Evolutionary conservation across 2,329 filamentous ascomycete genomes (phyloP), one percentile per base, ranked within the genome.

Genomic region (Ophiostoma sp.): DNA sequence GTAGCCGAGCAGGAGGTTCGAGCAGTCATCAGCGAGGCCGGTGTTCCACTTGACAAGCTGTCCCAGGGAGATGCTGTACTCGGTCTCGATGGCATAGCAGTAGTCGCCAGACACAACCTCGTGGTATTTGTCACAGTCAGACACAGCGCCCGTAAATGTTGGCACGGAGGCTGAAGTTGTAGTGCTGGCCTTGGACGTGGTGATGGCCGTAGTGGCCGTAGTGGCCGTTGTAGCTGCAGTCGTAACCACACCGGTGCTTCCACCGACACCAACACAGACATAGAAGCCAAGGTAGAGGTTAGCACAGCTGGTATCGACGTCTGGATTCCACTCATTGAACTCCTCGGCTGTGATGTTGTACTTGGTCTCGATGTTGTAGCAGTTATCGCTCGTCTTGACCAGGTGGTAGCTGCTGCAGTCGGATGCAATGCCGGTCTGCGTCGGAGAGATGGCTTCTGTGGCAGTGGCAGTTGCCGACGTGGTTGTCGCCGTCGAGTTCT

Each of bases 321-420:
- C 52, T 3, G 52, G 35, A 36, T 69, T 71, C 68, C 60, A 71
- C 31, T 17, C 20, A 8, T 36, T 13, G 41, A 73, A 72, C 23
- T 71, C n/a, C 7, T 33, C 66, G 4, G 54, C 31, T 5, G 70
- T 57, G 48, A 73, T 72, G 54, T 39, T 66, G 15, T 67, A 44
- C 2, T 27, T 31, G 10, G 41, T 1, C 57, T 71, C 71, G 17
- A 73, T 71, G 57, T 44, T 41, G 4, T 23, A 20, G 65, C 72
- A 73, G 20, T 17, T 41, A 20, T 73, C 71, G 5, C 72, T 71
- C 2, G 64, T 44, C 2, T 52, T 67, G 3, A 73, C 54, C 20
- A 64, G 4, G 71, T 73, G 66, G 60, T 67, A 71, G 2, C 62
- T 54, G 54, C 68, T 70, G 67, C 72, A 73, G 68, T 72, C 68